These are phyloP conservation scores for Rhizoclosmatium sp. DNA, from an alignment of 192 early-diverging fungal genomes.

Conservation along the genomic window DNA sequence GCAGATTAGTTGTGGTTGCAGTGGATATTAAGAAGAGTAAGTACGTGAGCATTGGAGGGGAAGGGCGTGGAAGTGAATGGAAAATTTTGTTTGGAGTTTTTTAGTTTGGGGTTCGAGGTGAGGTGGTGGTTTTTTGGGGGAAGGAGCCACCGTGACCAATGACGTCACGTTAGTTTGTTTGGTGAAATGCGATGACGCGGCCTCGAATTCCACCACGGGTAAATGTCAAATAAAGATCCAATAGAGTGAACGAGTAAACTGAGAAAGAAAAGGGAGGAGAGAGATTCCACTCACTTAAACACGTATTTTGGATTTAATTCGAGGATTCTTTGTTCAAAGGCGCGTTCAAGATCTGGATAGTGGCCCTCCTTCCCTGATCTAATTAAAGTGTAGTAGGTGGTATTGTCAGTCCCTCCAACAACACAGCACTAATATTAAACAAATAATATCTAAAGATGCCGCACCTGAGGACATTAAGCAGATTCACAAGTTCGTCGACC, in stretches of 20 bases:
- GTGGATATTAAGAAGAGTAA: neutral
- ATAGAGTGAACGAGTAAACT: neutral
- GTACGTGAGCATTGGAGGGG: neutral
- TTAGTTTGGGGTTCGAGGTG: neutral
- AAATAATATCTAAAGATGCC: neutral
- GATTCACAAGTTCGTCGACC: slow-evolving; percentile 1
- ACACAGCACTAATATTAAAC: neutral
- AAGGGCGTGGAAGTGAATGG: slow-evolving; percentile 15
- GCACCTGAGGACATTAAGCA: slow-evolving; percentile 27
- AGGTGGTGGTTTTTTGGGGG: neutral
- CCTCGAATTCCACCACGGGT: neutral
- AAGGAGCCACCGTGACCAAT: neutral
- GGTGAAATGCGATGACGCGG: neutral
- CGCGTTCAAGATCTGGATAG: slow-evolving; percentile 46
- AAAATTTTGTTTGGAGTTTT: slow-evolving; percentile 2
- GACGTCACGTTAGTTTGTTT: neutral
- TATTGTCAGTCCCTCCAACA: neutral
- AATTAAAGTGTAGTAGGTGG: neutral
- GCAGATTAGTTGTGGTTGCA: neutral
- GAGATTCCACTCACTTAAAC: neutral
- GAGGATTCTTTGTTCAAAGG: slow-evolving; percentile 34
- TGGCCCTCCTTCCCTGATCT: slow-evolving; percentile 46
- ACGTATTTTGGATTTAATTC: slow-evolving; percentile 18
- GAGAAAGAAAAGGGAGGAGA: neutral
- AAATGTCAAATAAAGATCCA: neutral